These are phyloP conservation scores for Clarkia xantiana DNA, from an alignment of 345 rosid genomes.

Conservation along the genomic window DNA sequence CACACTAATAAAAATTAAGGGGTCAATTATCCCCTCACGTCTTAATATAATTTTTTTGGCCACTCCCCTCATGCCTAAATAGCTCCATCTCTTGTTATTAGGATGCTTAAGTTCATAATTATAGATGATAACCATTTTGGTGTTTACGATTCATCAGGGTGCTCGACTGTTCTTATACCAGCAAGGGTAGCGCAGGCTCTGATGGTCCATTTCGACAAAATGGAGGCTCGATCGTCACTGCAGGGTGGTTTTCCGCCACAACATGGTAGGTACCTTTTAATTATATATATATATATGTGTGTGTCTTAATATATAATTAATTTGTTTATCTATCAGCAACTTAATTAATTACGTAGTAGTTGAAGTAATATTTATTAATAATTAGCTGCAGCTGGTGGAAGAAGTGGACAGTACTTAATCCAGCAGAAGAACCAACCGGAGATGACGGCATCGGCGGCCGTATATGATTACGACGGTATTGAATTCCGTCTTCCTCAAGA, in stretches of 20 bases:
- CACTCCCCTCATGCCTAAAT: too few species aligned
- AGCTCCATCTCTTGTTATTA: background rate
- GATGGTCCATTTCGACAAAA: slow-evolving; percentile 53
- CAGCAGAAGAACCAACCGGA: slow-evolving; percentile 19
- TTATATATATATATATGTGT: background rate
- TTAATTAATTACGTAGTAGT: too few species aligned
- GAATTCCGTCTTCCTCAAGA: slow-evolving; percentile 47
- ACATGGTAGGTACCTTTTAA: background rate
- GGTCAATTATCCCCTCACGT: too few species aligned
- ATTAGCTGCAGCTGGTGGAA: slow-evolving; percentile 26
- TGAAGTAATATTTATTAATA: too few species aligned
- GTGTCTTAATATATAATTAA: background rate
- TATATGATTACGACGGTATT: slow-evolving; percentile 24
- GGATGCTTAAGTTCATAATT: background rate
- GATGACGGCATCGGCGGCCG: slow-evolving; percentile 22
- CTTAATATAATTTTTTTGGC: too few species aligned
- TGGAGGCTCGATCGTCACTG: slow-evolving; percentile 37
- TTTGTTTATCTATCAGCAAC: background rate
- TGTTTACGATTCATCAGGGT: slow-evolving; percentile 25
- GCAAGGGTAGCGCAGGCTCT: slow-evolving; percentile 78
- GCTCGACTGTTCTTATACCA: slow-evolving; percentile 68
- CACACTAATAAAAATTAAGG: too few species aligned
- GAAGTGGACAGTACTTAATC: slow-evolving; percentile 15
- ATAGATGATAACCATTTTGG: too few species aligned
- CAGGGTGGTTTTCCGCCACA: slow-evolving; percentile 6